Base-by-base conservation (phyloP, 495 filamentous ascomycete genomes). In the Evansstolkia leycettana region DNA sequence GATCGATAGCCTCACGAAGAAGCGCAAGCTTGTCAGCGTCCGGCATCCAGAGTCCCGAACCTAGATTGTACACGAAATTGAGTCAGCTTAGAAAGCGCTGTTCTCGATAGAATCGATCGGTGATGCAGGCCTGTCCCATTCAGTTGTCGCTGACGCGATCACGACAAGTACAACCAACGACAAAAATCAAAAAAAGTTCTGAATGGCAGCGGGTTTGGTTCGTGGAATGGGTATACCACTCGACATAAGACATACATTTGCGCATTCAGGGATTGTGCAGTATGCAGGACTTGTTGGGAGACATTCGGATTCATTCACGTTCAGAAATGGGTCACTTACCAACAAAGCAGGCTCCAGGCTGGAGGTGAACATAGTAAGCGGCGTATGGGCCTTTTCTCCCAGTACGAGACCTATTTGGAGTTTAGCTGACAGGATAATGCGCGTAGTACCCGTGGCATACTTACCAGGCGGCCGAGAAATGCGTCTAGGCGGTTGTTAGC, bases 351-450 rank as follows among this genome's bases (percentile, higher is more conserved):
- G 62, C 52, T 16, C 61, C 63, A 13, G 78, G 77, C 39, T 75
- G 55, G 34, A 78, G 62, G 42, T 80, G 76, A 9, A 82, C 58
- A 59, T 89, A 90, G 52, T 94, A 92, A 37, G 73, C 78, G 10
- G 84, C 84, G 51, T 90, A 90, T 23, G 83, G 79, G 7, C 86
- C 83, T 49, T 92, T 90, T 31, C 80, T 69, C 14, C 86, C 85
- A 1, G 84, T 92, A 10, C 84, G 74, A 31, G 80, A 88, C 74
- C 72, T 72, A 28, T 15, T 19, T 26, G 13, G 33, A 31, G 11
- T 37, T 61, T 36, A 62, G 51, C 47, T 45, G 43, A 45, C 41
- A 17, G 12, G 40, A 6, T 5, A 30, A 13, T 39, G 32, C 11
- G 28, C 17, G 13, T 27, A 32, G 30, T 29, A 16, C 12, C 34